Base-by-base conservation (phyloP, 768 basidiomycete species). In the Amanita subjunquillea region DNA sequence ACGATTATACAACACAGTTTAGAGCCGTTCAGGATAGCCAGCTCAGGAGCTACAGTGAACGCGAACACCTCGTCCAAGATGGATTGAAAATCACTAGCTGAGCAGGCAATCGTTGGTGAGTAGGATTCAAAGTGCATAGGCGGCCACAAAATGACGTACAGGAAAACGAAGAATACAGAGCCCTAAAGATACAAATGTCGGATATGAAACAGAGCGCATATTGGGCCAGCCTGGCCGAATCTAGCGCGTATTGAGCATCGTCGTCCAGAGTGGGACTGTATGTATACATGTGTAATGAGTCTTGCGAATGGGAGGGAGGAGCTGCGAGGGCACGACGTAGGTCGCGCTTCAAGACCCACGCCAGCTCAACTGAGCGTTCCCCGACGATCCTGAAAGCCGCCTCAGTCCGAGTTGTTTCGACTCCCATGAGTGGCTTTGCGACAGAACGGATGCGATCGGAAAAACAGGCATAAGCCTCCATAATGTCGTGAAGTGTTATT, bases 391-490 rank as follows among this genome's bases (percentile, higher is more conserved):
- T 48, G 38, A 73, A 23, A 2, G 54, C 48, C n/a, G 22, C n/a
- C 13, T 50, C 25, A 43, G 40, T 15, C 23, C n/a, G n/a, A 32
- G 40, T 43, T 20, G 12, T 5, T 22, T 55, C 25, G 17, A 36
- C 42, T 8, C 42, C 54, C 17, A 63, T 27, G 17, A 68, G 54
- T 12, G 38, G 30, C 27, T 58, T 53, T 25, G 62, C 58, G 30
- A 64, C 60, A 9, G 62, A 54, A 10, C 69, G 68, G 51, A 84
- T 64, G 25, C 77, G 72, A 27, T 63, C 62, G 0, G 73, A 72
- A 40, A 86, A 68, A 0, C 72, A 68, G 56, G 65, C 69, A 58
- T 86, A 86, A 9, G 84, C 81, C 60, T 87, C 82, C 38, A 74
- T 66, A 54, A 85, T 65, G 62, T 82, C 80, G 57, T 80, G 78